Conservation (phyloP, 805 yeast genomes). For the Myxozyma mucilagina region DNA sequence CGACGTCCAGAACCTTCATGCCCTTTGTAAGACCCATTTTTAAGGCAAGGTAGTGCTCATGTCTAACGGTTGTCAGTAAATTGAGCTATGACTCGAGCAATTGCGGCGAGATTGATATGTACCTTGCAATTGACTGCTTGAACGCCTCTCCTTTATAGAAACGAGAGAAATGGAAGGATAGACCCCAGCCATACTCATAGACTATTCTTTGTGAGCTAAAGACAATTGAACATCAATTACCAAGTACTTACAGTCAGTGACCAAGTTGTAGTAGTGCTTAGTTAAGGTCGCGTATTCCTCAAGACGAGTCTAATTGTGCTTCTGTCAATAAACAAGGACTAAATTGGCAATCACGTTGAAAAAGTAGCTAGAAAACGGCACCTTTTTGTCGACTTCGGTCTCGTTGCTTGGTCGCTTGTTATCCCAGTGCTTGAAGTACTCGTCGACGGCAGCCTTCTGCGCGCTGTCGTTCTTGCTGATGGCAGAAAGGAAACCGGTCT, state of each 20-base stretch:
- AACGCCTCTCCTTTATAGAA: conserved; percentile 93
- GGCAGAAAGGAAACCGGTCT: conserved; percentile 75
- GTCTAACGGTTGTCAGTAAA: conserved; percentile 50
- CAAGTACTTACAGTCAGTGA: conserved; percentile 66
- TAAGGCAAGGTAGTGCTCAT: conserved; percentile 90
- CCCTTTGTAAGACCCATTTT: conserved; percentile 76
- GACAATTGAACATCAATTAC: not conserved
- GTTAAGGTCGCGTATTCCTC: conserved; percentile 88
- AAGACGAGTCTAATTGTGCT: conserved; percentile 51
- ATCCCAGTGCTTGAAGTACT: conserved; percentile 97
- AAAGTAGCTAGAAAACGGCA: not conserved
- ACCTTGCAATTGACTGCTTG: conserved; percentile 81
- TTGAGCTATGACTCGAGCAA: not conserved
- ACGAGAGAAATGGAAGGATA: conserved; percentile 95
- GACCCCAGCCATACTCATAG: conserved; percentile 99
- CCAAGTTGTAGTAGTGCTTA: conserved; percentile 93
- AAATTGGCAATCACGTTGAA: too few relatives aligned
- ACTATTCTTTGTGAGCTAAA: conserved; percentile 37
- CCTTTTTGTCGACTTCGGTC: conserved; percentile 58
- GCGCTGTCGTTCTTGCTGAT: conserved; percentile 75
- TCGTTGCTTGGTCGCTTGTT: conserved; percentile 68
- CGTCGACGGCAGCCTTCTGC: conserved; percentile 78
- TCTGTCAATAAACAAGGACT: not conserved
- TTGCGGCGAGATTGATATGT: not conserved
- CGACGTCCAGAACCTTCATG: conserved; percentile 92